Evolutionary conservation across 139 green algal species (phyloP).

Genomic region (Pedinophyceae sp.): DNA sequence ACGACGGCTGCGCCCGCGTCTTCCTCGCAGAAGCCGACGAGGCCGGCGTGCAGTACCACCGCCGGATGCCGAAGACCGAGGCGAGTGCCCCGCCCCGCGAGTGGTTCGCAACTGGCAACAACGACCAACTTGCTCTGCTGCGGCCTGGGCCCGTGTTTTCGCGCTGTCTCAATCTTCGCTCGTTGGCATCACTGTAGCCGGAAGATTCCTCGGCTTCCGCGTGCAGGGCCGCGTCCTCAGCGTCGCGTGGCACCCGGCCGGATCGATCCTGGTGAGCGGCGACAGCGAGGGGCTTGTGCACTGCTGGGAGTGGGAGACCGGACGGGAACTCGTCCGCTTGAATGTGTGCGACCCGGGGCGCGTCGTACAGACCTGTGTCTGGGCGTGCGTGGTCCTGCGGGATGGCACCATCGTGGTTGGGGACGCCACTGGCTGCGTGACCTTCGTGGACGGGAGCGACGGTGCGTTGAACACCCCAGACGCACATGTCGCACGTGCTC

Average conservation of each 20-base stretch:
- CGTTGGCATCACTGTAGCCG: background rate
- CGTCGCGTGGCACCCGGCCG: constrained; percentile 57
- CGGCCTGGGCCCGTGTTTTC: too few relatives aligned
- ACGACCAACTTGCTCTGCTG: too few relatives aligned
- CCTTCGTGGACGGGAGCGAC: constrained; percentile 81
- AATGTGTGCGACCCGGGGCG: constrained; percentile 1
- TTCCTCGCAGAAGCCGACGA: constrained; percentile 36
- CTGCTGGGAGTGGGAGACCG: constrained; percentile 31
- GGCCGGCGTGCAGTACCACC: constrained; percentile 33
- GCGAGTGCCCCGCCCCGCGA: constrained; percentile 22
- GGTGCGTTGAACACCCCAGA: too few relatives aligned
- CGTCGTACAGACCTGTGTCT: constrained; percentile 45
- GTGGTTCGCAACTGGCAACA: too few relatives aligned
- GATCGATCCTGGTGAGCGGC: constrained; percentile 32
- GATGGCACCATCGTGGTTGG: constrained; percentile 70
- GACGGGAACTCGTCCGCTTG: constrained; percentile 8
- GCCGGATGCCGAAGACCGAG: constrained; percentile 31
- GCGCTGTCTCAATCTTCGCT: background rate
- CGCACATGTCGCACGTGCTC: too few relatives aligned
- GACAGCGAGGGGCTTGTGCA: constrained; percentile 51
- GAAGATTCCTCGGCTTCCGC: background rate
- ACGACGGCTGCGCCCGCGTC: constrained; percentile 72
- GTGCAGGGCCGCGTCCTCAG: constrained; percentile 22
- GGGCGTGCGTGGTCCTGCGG: constrained; percentile 53
- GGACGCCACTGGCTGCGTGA: constrained; percentile 50